These are phyloP conservation scores for Blastobotrys attinorum DNA, from an alignment of 805 yeast species.

Conservation along the genomic window DNA sequence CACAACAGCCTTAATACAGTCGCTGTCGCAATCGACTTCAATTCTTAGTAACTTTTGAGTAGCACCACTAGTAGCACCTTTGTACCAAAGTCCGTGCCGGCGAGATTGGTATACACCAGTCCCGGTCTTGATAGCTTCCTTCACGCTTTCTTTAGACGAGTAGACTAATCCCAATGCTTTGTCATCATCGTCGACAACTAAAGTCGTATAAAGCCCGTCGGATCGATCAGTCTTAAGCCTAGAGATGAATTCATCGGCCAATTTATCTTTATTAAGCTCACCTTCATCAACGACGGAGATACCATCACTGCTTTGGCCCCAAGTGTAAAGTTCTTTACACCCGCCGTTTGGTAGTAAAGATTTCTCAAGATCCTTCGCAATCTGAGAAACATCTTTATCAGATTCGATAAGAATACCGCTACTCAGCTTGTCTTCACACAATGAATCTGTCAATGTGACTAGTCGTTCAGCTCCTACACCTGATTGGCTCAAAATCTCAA, in stretches of 20 bases:
- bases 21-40: conserved; percentile 85
- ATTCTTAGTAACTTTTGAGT: conserved; percentile 67
- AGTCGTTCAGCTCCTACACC: conserved; percentile 50
- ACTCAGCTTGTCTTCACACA: neutral
- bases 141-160: conserved; percentile 74
- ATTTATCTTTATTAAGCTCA: conserved; percentile 13
- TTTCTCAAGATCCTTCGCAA: conserved; percentile 11
- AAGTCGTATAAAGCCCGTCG: conserved; percentile 79
- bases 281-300: conserved; percentile 17
- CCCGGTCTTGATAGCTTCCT: conserved; percentile 69
- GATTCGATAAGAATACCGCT: conserved; percentile 16
- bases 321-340: conserved; percentile 15
- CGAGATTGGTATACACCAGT: conserved; percentile 94
- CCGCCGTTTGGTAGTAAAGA: conserved; percentile 15
- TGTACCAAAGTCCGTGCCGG: conserved; percentile 85
- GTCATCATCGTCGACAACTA: conserved; percentile 63
- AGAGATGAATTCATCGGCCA: conserved; percentile 35
- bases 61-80: conserved; percentile 95
- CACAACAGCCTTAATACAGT: conserved; percentile 80
- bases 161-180: conserved; percentile 84
- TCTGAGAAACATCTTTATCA: conserved; percentile 6
- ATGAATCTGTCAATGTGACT: conserved; percentile 22
- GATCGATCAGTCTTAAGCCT: conserved; percentile 69
- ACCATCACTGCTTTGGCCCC: conserved; percentile 11
- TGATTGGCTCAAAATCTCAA: conserved; percentile 30